Evolutionary conservation across 352 stramenopile genomes (phyloP).

Genomic region (Plasmopara muralis): DNA sequence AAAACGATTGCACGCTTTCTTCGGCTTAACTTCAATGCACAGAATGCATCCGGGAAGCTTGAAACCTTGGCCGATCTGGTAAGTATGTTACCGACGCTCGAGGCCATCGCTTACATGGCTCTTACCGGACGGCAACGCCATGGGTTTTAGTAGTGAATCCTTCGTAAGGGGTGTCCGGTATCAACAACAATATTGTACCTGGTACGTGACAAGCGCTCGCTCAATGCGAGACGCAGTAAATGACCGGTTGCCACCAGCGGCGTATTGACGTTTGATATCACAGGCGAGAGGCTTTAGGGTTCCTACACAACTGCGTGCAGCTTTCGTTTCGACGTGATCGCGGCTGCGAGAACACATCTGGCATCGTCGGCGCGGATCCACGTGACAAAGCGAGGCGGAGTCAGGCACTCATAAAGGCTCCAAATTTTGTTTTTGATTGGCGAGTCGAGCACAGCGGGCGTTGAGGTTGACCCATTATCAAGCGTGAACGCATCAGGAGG

Average conservation of each 20-base stretch:
- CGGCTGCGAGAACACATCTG: background rate
- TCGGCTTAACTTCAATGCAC: background rate
- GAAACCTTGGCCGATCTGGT: background rate
- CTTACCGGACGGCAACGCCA: background rate
- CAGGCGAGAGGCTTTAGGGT: background rate
- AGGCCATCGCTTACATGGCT: background rate
- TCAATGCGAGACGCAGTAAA: background rate
- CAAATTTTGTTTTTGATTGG: too few species aligned
- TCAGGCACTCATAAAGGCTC: too few species aligned
- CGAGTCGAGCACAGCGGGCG: too few species aligned
- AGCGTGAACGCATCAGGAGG: too few species aligned
- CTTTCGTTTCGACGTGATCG: background rate
- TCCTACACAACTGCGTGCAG: background rate
- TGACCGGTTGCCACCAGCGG: background rate
- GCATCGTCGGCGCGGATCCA: background rate
- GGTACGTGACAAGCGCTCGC: background rate
- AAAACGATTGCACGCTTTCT: background rate
- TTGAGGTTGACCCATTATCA: too few species aligned
- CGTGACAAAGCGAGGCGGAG: background rate
- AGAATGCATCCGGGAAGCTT: background rate
- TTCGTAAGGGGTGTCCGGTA: background rate
- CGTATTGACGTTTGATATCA: background rate
- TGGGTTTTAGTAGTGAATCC: background rate
- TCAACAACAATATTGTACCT: background rate
- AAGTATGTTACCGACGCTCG: background rate